Base-by-base conservation (phyloP, 805 yeast genomes). In the Metschnikowia rubicola region DNA sequence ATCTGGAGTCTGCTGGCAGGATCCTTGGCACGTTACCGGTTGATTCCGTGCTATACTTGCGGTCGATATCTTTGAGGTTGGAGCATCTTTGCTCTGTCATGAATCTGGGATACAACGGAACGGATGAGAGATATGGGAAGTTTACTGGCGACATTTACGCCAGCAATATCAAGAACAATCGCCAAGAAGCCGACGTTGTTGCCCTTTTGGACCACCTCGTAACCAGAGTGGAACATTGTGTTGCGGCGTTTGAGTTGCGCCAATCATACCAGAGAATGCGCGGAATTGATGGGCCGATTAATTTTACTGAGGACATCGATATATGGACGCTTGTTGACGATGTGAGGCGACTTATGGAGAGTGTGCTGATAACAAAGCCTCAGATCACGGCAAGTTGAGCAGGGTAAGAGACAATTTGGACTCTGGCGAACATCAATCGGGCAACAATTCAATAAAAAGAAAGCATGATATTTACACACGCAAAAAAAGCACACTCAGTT, bases 201-300 rank as follows among this genome's bases (percentile, higher is more conserved):
- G 69, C 75, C 4, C 71, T 84, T 37, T 67, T 86, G 50, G 88
- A 84, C 48, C 86, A 82, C 53, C 66, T 84, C 28, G 78, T 85
- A 11, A 79, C 90, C 0, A 74, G 95, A 61, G 70, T 87, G 35
- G 96, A 88, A 59, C 75, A 80, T 44, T 71, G 79, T 49, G 78
- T 79, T 12, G 62, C 68, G 9, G 52, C 61, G 2, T 51, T 72
- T 15, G 61, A 59, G 41, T 44, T 71, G 45, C 57, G 76, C 38
- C 75, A 71, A 46, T 35, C 51, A 15, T 43, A 48, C 29, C 50
- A 48, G 29, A 30, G 12, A 34, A 35, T 52, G 47, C 47, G 52
- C 8, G 71, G 71, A 0, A 52, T 53, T 6, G 43, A 52, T 10
- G 66, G 68, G 1, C 43, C 40, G 9, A 58, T 68, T 15, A 54